phyloP scores from a whole-genome alignment of 2,329 filamentous ascomycete genomes.

The Aaosphaeria arxii region DNA sequence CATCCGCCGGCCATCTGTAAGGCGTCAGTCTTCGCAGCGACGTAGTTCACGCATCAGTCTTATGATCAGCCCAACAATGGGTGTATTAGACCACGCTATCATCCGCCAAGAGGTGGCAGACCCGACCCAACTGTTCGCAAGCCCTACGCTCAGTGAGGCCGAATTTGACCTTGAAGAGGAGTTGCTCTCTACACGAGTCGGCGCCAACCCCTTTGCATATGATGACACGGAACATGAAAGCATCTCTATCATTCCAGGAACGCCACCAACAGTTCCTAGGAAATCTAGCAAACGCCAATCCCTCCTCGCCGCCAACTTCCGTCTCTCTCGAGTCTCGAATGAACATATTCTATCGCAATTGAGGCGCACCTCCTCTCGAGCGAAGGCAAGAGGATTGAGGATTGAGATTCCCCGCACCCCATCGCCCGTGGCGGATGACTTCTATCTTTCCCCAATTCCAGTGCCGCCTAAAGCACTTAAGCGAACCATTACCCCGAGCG shows the following conservation, averaged over 20 bases:
- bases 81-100: conserved; percentile 21
- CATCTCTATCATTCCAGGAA: background rate
- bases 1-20: no score
- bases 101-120: conserved; percentile 16
- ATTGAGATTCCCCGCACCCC: conserved; percentile 19
- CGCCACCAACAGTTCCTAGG: conserved; percentile 37
- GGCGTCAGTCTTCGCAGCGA: conserved; percentile 8
- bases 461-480: conserved; percentile 13
- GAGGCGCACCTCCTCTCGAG: conserved; percentile 12
- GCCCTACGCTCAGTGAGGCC: conserved; percentile 48
- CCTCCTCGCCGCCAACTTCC: conserved; percentile 11
- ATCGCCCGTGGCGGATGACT: conserved; percentile 18
- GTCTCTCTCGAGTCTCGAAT: conserved; percentile 19
- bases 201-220: conserved; percentile 18
- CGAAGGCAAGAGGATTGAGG: conserved; percentile 16
- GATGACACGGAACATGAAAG: conserved; percentile 10
- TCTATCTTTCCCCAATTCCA: conserved; percentile 17
- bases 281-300: conserved; percentile 43
- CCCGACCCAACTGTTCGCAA: conserved; percentile 17
- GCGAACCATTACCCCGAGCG: conserved; percentile 38
- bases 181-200: conserved; percentile 29
- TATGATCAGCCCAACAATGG: conserved; percentile 13
- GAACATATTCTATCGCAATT: conserved; percentile 32
- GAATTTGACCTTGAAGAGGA: conserved; percentile 40
- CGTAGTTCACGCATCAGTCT: conserved; percentile 12